A percentile compares a stretch with the other conserved stretches of the same genome.
phyloP scores from a whole-genome alignment of 2,329 filamentous ascomycete species.

The Chalaropsis thielavioides region DNA sequence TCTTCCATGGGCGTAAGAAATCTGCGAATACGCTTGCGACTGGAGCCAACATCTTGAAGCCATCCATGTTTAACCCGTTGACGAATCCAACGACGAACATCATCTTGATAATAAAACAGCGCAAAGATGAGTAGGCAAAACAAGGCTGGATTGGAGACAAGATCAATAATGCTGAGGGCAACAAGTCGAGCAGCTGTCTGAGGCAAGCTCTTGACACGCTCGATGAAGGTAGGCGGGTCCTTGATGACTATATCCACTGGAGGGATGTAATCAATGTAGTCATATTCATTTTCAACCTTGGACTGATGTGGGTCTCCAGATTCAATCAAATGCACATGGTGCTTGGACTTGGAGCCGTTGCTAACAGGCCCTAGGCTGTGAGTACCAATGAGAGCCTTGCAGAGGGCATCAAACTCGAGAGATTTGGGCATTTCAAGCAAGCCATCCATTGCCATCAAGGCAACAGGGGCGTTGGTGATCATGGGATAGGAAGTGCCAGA shows the following conservation, averaged over 20 bases:
- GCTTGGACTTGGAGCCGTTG: constrained; percentile 22
- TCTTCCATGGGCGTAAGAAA: constrained; percentile 15
- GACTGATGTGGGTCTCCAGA: constrained; percentile 22
- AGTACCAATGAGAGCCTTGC: constrained; percentile 53
- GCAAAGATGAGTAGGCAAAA: constrained; percentile 32
- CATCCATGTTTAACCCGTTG: constrained; percentile 11
- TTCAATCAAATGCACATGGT: constrained; percentile 28
- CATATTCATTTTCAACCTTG: constrained; percentile 21
- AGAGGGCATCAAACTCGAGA: constrained; percentile 31
- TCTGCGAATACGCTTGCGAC: constrained; percentile 12
- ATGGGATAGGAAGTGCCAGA: constrained; percentile 77
- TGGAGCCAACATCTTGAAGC: constrained; percentile 12
- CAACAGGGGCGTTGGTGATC: constrained; percentile 52
- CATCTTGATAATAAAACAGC: constrained; percentile 33
- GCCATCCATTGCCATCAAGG: constrained; percentile 30
- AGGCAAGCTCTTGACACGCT: constrained; percentile 37
- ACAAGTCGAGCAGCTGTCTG: constrained; percentile 28
- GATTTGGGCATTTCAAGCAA: constrained; percentile 32
- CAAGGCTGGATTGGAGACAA: constrained; percentile 41
- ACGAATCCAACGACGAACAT: constrained; percentile 27
- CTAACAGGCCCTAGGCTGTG: constrained; percentile 42
- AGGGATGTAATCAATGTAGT: constrained; percentile 24
- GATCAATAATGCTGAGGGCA: constrained; percentile 33
- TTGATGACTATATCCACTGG: constrained; percentile 19
- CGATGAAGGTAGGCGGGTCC: constrained; percentile 32